Evolutionary conservation across 1,284 basidiomycete species (phyloP), one percentile per base, ranked within the genome.

Genomic region (Pholiota adiposa): DNA sequence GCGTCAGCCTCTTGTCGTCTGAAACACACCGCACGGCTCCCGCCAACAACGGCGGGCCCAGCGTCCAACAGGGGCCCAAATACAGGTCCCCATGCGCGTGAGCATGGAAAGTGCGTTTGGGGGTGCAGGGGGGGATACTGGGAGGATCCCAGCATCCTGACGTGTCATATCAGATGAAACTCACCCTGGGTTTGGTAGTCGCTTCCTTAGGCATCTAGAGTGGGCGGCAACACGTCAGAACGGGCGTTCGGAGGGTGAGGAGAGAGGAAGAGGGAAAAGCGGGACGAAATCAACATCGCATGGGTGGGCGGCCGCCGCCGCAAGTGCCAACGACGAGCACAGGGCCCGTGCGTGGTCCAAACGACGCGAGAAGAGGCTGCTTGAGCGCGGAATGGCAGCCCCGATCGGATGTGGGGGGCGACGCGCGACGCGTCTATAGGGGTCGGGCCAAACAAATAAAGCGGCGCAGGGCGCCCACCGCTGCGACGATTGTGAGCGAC

Each of bases 171-270:
- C 54, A 55, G 55, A 50, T 55, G 59, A 63, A 60, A 74, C 82
- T 68, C 63, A 90, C 91, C 82, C 89, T 93, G 67, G 88, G 74
- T 78, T 91, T 92, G 61, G 86, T 81, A 59, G 86, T 81, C 59
- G 84, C 77, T 77, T 90, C 90, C 74, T 93, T 94, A 69, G 91
- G 92, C 92, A 94, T 94, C 86, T 89, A 75, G 67, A 73, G 25
- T 63, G 69, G 61, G 65, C 63, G 50, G 56, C 51, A 60, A 58
- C 57, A 64, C 64, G 64, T 69, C 53, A 68, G 68, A 62, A 50
- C 38, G 46, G 18, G 48, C 51, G 57, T 63, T 58, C 27, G 58
- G 36, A 57, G 36, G n/a, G 1, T 27, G 31, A 46, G 43, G 33
- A 62, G 55, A 59, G 51, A 57, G 44, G 56, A 53, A 58, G 51